Base-by-base conservation (phyloP, 1,284 basidiomycete genomes). In the Bondarzewia mesenterica region DNA sequence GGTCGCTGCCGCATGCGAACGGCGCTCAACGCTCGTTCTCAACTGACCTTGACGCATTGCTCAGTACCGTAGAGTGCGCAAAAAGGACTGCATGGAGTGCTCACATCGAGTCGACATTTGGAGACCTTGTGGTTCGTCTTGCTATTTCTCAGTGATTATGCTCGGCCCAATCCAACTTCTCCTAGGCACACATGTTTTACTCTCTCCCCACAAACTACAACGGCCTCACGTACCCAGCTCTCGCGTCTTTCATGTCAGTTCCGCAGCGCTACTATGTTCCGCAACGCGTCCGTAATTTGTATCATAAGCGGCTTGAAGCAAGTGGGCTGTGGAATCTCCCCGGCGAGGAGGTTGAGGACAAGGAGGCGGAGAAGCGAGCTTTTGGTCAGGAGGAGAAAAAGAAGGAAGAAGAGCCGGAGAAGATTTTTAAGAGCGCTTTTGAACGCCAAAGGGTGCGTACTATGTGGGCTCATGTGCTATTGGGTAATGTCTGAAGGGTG, bases 201-300 rank as follows among this genome's bases (percentile, higher is more conserved):
- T 76, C 81, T 4, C 65, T 77, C 25, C 63, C 74, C 32, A 67
- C 68, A 35, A 90, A 90, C 55, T 89, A 83, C 73, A 65, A 60
- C 53, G 65, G 66, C 8, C 56, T 84, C 44, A 83, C 75, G 2
- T 72, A 72, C 43, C 74, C 73, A 2, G 63, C 71, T 0, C 64
- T 89, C 25, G 75, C 72, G 1, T 71, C 74, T 12, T 63, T 80
- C 53, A 76, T 86, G 48, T 72, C 79, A 14, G 50, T 83, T 2
- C 87, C 85, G 1, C 82, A 85, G 54, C 73, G 77, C 5, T 89
- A 87, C 59, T 90, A 83, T 57, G 74, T 87, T 2, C 82, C 86
- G 0, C 59, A 62, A 6, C 75, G 85, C 15, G 72, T 89, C 40
- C 75, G 85, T 23, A 68, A 74, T 23, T 61, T 70, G 7, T 74